Evolutionary conservation across 139 green algal genomes (phyloP), one percentile per base, ranked within the genome.

Genomic region (Gonium pectorale): DNA sequence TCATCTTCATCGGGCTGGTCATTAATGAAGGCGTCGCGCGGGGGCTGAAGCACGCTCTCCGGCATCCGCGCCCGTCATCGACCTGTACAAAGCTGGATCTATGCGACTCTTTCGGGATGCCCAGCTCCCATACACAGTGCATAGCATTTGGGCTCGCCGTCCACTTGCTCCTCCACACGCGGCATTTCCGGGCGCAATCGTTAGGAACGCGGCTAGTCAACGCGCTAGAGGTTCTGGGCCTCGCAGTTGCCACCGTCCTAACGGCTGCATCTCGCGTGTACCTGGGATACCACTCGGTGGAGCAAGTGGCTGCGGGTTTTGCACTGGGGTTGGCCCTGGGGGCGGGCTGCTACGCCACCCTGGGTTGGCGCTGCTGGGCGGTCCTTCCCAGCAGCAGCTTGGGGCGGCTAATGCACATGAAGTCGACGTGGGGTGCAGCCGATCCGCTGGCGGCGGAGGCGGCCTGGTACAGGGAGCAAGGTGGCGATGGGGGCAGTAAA

Each of bases 31-130:
- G n/a, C 3, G 21, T 87, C 15, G 85, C 88, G 4, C 80, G 81
- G 5, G 81, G 37, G 0, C 69, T 92, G 9, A 92, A 92, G 75
- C 81, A 90, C n/a, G n/a, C 73, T 17, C 51, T 92, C 6, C 33
- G 54, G 21, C 85, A 89, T 31, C 80, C 80, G 8, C 68, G 88
- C 22, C 88, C 88, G 1, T 22, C 40, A 67, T 75, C 51, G 3
- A 80, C 54, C 31, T 92, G 88, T 62, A 35, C 40, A 8, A 51
- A 71, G 69, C 81, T 93, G 41, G n/a, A 86, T 29, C 11, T 90
- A 40, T 93, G 89, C 72, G 54, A 92, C 46, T 88, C 83, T 2
- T 80, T 82, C 46, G 89, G 89, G 62, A 91, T 93, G 87, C 89
- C 89, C 0, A 90, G 83, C n/a, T 90, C 83, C 13, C 89, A 91